Evolutionary conservation across 2,329 filamentous ascomycete species (phyloP).

Genomic region (Cytospora paraplurivora): DNA sequence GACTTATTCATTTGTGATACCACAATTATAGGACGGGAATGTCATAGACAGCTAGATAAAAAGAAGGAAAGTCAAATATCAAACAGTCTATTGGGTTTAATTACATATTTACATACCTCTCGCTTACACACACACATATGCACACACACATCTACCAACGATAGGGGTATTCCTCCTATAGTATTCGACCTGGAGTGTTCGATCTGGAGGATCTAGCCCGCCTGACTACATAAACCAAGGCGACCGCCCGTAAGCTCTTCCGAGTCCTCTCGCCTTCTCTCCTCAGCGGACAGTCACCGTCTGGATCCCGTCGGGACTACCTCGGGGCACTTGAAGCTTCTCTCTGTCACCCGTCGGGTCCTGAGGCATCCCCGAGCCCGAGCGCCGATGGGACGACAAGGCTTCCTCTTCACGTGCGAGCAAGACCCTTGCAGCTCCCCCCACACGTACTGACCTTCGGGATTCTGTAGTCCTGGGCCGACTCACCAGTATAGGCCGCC

Average conservation of each 20-base stretch:
- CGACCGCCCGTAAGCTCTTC: not conserved
- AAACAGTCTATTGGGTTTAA: not conserved
- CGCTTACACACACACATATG: not conserved
- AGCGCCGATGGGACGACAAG: not conserved
- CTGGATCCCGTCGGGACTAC: not conserved
- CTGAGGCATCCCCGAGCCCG: not conserved
- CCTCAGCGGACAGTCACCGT: not conserved
- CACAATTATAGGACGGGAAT: not conserved
- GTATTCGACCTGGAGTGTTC: too few relatives aligned
- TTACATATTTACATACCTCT: not conserved
- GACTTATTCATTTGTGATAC: not conserved
- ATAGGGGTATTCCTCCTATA: not conserved
- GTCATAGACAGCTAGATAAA: not conserved
- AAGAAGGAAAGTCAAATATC: not conserved
- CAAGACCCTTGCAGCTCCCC: not conserved
- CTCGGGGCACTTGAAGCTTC: not conserved
- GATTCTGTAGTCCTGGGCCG: conserved; percentile 56
- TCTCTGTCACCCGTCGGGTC: not conserved
- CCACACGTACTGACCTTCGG: conserved; percentile 34
- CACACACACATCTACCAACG: not conserved
- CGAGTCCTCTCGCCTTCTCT: not conserved
- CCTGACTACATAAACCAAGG: conserved; percentile 36
- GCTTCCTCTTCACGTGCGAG: not conserved
- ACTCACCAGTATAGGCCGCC: conserved; percentile 59
- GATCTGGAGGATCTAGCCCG: too few relatives aligned